A percentile compares a stretch with the other conserved stretches of the same genome.
These are phyloP conservation scores for Tuber magnatum DNA, from an alignment of 495 filamentous ascomycete genomes.

Conservation along the genomic window DNA sequence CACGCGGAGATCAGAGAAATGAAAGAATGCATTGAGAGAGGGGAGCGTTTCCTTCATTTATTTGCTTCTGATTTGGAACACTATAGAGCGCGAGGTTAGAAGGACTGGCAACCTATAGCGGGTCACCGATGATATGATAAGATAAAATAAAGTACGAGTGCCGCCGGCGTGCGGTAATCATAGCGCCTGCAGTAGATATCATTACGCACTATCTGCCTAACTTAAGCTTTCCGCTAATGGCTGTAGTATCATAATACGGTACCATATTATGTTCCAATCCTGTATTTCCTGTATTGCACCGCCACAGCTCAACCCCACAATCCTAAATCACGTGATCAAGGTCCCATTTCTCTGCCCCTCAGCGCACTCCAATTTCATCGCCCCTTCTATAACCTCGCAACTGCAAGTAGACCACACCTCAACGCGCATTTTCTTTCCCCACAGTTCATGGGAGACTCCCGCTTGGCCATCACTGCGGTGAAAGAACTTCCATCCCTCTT, in stretches of 20 bases:
- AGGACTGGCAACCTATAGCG: too few species aligned
- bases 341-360: neutral
- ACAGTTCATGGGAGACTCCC: neutral
- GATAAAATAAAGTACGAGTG: neutral
- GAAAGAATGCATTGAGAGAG: neutral
- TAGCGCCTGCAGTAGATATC: neutral
- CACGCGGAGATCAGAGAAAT: neutral
- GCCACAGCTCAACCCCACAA: neutral
- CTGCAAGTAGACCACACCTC: neutral
- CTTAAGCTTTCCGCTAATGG: neutral
- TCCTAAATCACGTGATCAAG: neutral
- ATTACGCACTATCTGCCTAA: neutral
- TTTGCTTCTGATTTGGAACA: neutral
- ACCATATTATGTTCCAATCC: too few species aligned
- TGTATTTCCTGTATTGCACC: neutral
- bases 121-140: too few species aligned
- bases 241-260: accelerated
- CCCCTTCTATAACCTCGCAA: neutral
- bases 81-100: neutral
- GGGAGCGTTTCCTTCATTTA: neutral
- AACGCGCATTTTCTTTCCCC: neutral
- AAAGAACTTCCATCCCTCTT: neutral
- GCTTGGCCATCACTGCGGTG: neutral
- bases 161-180: neutral
- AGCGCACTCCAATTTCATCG: neutral